These are phyloP conservation scores for Spiromastix sp. DNA, from an alignment of 2,329 filamentous ascomycete genomes.

Conservation along the genomic window DNA sequence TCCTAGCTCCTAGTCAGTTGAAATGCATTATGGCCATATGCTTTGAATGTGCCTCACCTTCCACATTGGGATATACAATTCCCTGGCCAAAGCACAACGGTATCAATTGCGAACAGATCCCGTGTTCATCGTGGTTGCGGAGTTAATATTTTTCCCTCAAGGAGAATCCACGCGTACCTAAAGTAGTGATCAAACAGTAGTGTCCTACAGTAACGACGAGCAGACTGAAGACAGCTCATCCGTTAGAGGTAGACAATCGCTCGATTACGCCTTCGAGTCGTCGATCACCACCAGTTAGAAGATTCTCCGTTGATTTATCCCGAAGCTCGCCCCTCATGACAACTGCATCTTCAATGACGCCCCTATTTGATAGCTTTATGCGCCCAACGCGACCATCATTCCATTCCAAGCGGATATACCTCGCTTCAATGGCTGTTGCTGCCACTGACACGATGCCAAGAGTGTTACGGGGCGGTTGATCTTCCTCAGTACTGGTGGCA, in stretches of 20 bases:
- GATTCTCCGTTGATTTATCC: conserved; percentile 26
- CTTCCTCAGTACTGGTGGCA: conserved; percentile 3
- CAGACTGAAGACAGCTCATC: too few species aligned
- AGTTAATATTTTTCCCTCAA: too few species aligned
- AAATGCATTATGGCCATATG: background rate
- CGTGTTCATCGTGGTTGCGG: too few species aligned
- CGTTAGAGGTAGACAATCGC: conserved; percentile 15
- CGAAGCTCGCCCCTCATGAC: conserved; percentile 31
- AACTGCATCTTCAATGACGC: conserved; percentile 31
- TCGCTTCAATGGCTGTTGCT: conserved; percentile 27
- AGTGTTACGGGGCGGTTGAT: conserved; percentile 9
- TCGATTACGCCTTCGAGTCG: conserved; percentile 26
- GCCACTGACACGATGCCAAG: conserved; percentile 27
- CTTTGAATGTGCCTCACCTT: too few species aligned
- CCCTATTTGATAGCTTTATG: conserved; percentile 31
- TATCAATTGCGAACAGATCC: too few species aligned
- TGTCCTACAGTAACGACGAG: too few species aligned
- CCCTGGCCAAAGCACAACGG: too few species aligned
- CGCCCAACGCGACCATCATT: conserved; percentile 33
- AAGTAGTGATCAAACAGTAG: too few species aligned
- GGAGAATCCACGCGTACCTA: too few species aligned
- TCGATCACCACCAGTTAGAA: conserved; percentile 24
- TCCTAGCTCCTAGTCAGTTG: background rate
- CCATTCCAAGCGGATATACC: conserved; percentile 35
- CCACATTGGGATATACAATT: too few species aligned